Conservation (phyloP, 495 filamentous ascomycete genomes). For the Xylaria curta region DNA sequence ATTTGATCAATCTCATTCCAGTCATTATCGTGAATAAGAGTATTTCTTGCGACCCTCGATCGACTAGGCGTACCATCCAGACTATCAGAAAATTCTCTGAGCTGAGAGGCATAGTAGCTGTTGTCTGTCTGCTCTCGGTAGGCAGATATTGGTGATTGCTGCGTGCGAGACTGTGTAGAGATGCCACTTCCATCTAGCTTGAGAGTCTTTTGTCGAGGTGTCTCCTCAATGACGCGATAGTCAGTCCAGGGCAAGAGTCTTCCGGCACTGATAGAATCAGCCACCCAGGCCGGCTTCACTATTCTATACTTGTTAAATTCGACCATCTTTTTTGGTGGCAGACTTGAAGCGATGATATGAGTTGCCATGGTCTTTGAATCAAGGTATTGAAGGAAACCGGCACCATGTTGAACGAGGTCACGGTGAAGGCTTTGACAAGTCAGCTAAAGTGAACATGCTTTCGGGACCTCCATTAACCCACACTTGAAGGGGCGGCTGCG, state of each 20-base stretch:
- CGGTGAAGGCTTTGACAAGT: conserved; percentile 62
- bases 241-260: conserved; percentile 82
- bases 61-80: conserved; percentile 28
- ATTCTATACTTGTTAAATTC: conserved; percentile 88
- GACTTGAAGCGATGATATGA: conserved; percentile 88
- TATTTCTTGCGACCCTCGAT: not conserved
- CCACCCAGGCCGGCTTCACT: conserved; percentile 95
- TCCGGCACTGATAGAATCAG: conserved; percentile 83
- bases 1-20: not conserved
- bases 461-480: conserved; percentile 23
- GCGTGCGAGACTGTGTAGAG: conserved; percentile 64
- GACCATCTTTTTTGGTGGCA: conserved; percentile 89
- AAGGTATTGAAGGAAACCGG: conserved; percentile 93
- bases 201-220: conserved; percentile 75
- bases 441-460: not conserved
- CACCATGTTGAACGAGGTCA: conserved; percentile 87
- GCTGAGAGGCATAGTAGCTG: conserved; percentile 80
- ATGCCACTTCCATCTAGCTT: conserved; percentile 72
- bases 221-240: conserved; percentile 82
- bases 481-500: conserved; percentile 86
- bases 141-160: conserved; percentile 50
- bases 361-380: conserved; percentile 92
- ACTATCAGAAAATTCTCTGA: conserved; percentile 51
- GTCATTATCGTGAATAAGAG: not conserved
- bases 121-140: conserved; percentile 78